phyloP scores from a whole-genome alignment of 306 rosid genomes.

The Delonix regia region DNA sequence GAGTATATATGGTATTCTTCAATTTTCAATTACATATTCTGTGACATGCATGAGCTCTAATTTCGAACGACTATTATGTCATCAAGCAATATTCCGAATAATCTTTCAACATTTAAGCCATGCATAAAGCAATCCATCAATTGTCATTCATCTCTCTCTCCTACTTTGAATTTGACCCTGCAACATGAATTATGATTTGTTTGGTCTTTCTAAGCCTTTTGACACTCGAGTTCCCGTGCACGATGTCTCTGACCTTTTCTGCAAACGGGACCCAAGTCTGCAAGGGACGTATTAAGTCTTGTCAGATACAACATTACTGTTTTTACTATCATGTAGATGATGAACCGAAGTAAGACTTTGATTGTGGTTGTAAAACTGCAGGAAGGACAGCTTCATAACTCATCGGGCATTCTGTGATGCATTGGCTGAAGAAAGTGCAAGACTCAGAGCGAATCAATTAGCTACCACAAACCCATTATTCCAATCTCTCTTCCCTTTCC shows the following conservation, averaged over 20 bases:
- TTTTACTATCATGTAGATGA: not conserved
- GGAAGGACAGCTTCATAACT: constrained; percentile 97
- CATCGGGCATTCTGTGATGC: constrained; percentile 98
- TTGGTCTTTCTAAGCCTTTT: constrained; percentile 31
- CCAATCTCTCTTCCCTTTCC: constrained; percentile 66
- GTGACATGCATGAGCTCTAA: constrained; percentile 51
- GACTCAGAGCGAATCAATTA: constrained; percentile 62
- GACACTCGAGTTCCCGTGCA: constrained; percentile 48
- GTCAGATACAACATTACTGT: not conserved
- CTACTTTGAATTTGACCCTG: constrained; percentile 42
- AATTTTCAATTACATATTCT: not conserved
- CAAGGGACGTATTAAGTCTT: constrained; percentile 32
- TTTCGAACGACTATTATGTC: constrained; percentile 36
- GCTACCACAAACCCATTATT: constrained; percentile 35
- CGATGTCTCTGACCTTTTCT: constrained; percentile 31
- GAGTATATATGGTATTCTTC: constrained; percentile 2
- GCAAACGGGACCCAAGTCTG: not conserved
- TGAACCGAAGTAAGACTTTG: not conserved
- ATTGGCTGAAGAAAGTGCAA: constrained; percentile 91
- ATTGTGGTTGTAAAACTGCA: constrained; percentile 38
- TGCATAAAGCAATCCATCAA: constrained; percentile 42
- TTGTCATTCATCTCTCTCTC: constrained; percentile 34
- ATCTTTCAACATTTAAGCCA: constrained; percentile 32
- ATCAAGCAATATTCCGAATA: constrained; percentile 32
- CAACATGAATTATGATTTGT: constrained; percentile 30